Percentiles rank a stretch among this genome's conserved stretches.
phyloP scores from a whole-genome alignment of 1,139 yeast species.

The Suhomyces maxii region DNA sequence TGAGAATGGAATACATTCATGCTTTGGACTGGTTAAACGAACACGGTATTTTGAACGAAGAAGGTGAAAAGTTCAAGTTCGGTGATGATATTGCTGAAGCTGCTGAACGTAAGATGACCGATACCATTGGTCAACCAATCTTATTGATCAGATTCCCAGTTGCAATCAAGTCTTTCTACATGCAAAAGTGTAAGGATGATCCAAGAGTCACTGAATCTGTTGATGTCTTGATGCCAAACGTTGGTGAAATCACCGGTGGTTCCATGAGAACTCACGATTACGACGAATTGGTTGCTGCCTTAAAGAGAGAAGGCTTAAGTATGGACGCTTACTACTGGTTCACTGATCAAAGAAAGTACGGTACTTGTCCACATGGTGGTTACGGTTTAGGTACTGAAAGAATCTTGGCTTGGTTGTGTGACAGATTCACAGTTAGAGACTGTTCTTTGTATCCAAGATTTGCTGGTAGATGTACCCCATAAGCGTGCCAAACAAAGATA shows the following conservation, averaged over 20 bases:
- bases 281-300: slow-evolving; percentile 84
- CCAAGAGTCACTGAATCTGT: slow-evolving; percentile 96
- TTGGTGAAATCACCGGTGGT: slow-evolving; percentile 98
- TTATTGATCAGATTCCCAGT: slow-evolving; percentile 93
- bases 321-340: slow-evolving; percentile 90
- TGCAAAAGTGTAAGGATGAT: slow-evolving; percentile 90
- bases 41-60: slow-evolving; percentile 91
- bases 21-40: slow-evolving; percentile 97
- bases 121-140: slow-evolving; percentile 88
- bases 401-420: slow-evolving; percentile 96
- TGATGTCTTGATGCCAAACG: slow-evolving; percentile 97
- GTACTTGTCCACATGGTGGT: slow-evolving; percentile 98
- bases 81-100: slow-evolving; percentile 99
- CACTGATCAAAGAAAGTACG: slow-evolving; percentile 92
- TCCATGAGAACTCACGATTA: slow-evolving; percentile 91
- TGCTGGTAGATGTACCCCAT: slow-evolving; percentile 97
- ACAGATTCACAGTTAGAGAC: slow-evolving; percentile 96
- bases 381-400: slow-evolving; percentile 98
- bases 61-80: slow-evolving; percentile 85
- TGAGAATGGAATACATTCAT: slow-evolving; percentile 85
- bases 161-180: slow-evolving; percentile 95
- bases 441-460: slow-evolving; percentile 97
- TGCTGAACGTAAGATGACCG: slow-evolving; percentile 98
- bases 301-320: slow-evolving; percentile 87
- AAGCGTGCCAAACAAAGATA: not conserved